Evolutionary conservation across 78 protist genomes (phyloP).

Genomic region (Protostelium mycophagum): DNA sequence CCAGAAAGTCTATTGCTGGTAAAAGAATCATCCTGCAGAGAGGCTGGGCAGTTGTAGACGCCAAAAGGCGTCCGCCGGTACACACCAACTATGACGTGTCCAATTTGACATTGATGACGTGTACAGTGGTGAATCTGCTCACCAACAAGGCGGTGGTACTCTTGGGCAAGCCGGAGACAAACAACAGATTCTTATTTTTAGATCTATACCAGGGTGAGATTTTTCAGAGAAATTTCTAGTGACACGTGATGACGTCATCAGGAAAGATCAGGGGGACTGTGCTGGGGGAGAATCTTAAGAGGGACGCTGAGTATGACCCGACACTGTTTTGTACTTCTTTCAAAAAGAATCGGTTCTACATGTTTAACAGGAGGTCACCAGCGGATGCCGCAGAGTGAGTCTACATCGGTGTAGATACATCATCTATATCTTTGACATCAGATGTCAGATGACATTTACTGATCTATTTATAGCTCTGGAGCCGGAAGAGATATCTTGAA

Average conservation of each 20-base stretch:
- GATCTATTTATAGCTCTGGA: conserved; percentile 11
- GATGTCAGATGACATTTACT: background rate
- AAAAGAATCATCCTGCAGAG: no score
- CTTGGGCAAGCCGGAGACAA: conserved; percentile 81
- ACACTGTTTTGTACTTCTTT: conserved; percentile 73
- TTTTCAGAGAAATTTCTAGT: background rate
- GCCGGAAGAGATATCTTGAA: conserved; percentile 91
- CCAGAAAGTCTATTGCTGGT: no score
- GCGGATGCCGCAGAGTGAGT: conserved; percentile 48
- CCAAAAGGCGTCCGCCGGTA: no score
- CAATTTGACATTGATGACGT: background rate
- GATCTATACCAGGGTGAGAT: conserved; percentile 78
- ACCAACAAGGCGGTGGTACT: conserved; percentile 68
- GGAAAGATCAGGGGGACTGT: conserved; percentile 34
- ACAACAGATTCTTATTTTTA: conserved; percentile 76
- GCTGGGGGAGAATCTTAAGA: conserved; percentile 18
- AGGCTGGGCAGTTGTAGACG: no score
- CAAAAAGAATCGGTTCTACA: conserved; percentile 81
- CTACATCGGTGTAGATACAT: background rate
- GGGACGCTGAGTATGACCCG: conserved; percentile 72
- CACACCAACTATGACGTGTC: no score
- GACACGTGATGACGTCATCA: background rate
- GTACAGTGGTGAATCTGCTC: conserved; percentile 61
- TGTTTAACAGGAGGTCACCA: conserved; percentile 82
- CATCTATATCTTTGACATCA: background rate